Conservation (phyloP, 1,284 basidiomycete species). For the Ustilago tritici region DNA sequence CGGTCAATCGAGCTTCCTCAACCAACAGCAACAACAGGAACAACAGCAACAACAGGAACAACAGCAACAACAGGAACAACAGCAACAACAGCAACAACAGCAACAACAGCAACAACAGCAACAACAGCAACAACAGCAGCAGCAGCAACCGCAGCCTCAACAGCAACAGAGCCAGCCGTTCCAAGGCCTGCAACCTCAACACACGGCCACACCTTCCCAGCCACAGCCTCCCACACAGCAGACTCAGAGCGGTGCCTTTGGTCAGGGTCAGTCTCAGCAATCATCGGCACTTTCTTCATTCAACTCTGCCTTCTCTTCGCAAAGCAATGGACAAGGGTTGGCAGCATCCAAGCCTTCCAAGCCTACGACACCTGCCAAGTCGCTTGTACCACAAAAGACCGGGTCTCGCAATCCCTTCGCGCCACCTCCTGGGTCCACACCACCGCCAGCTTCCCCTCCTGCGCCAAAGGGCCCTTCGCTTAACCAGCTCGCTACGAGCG, state of each 20-base stretch:
- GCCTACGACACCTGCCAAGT: conserved; percentile 67
- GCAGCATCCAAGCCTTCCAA: conserved; percentile 70
- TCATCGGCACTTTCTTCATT: conserved; percentile 66
- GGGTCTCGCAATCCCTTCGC: conserved; percentile 97
- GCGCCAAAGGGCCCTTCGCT: conserved; percentile 82
- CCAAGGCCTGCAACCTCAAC: conserved; percentile 38
- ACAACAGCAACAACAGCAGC: conserved; percentile 26
- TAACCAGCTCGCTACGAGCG: conserved; percentile 80
- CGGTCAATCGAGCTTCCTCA: conserved; percentile 30
- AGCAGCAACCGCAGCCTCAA: conserved; percentile 18
- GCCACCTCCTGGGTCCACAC: conserved; percentile 74
- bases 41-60: conserved; percentile 20
- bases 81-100: conserved; percentile 11
- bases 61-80: conserved; percentile 24
- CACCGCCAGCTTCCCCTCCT: conserved; percentile 70
- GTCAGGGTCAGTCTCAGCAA: conserved; percentile 18
- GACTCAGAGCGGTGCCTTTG: conserved; percentile 11
- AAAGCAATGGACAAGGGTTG: conserved; percentile 21
- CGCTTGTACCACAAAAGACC: conserved; percentile 87
- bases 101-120: conserved; percentile 6
- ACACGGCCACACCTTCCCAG: conserved; percentile 51
- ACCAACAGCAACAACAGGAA: conserved; percentile 41
- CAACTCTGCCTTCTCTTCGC: conserved; percentile 75
- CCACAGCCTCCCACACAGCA: conserved; percentile 42
- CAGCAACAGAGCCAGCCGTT: conserved; percentile 22